Evolutionary conservation across 2,329 filamentous ascomycete species (phyloP).

Genomic region (Leptographium radiaticola): DNA sequence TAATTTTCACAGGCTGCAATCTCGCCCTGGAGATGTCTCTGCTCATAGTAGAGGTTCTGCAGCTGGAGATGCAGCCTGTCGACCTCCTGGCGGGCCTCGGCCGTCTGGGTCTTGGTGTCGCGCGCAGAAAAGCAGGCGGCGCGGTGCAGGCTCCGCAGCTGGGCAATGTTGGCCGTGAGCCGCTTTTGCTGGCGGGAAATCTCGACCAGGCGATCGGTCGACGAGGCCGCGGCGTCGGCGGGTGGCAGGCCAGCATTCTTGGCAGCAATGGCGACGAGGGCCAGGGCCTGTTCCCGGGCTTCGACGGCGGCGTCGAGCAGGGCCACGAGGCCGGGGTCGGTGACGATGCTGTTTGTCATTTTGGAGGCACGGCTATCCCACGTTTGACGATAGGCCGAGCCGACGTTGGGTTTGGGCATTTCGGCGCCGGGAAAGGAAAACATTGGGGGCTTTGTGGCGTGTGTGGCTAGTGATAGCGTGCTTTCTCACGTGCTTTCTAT

Average conservation of each 20-base stretch:
- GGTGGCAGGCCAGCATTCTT: slow-evolving; percentile 10
- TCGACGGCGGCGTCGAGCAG: slow-evolving; percentile 62
- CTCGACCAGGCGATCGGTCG: slow-evolving; percentile 30
- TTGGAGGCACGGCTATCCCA: background rate
- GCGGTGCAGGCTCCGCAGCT: slow-evolving; percentile 72
- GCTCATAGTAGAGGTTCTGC: slow-evolving; percentile 94
- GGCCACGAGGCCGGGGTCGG: slow-evolving; percentile 50
- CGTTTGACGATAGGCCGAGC: background rate
- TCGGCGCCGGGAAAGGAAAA: too few species aligned
- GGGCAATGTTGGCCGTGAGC: slow-evolving; percentile 65
- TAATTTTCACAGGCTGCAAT: slow-evolving; percentile 85
- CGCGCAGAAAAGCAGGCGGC: slow-evolving; percentile 69
- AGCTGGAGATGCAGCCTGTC: slow-evolving; percentile 84
- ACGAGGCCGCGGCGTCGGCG: slow-evolving; percentile 22
- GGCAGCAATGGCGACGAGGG: slow-evolving; percentile 43
- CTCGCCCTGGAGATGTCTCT: slow-evolving; percentile 78
- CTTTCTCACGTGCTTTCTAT: background rate
- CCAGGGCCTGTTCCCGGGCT: slow-evolving; percentile 58
- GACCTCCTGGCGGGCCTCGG: slow-evolving; percentile 79
- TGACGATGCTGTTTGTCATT: slow-evolving; percentile 38
- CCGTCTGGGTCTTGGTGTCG: slow-evolving; percentile 74
- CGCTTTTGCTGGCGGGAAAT: slow-evolving; percentile 67
- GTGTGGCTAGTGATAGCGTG: background rate
- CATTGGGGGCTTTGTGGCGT: background rate
- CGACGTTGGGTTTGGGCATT: too few species aligned